Base-by-base conservation (phyloP, 805 yeast genomes). In the Pichia ethanolica region DNA sequence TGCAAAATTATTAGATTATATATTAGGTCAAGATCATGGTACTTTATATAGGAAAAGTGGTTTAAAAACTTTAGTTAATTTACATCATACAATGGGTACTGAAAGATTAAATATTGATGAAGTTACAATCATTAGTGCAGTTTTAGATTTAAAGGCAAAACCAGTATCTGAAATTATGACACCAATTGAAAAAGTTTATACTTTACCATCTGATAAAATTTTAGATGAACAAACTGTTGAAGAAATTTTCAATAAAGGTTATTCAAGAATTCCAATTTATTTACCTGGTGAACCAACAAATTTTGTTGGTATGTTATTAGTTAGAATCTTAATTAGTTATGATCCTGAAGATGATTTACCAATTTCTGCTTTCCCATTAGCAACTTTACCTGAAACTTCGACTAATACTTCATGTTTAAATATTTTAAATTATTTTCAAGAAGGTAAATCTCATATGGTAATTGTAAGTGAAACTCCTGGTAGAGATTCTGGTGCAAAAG, bases 381-480 rank as follows among this genome's bases (percentile, higher is more conserved):
- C 98, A 2, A 93, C 98, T 0, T 74, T 91, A 42, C 99, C 99
- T 0, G 98, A 91, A 69, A 91, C 99, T 0, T 81, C 85, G 3
- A 84, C 88, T 26, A 89, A 85, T 46, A 90, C 98, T 5, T 89
- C 97, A 6, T 91, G 98, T 66, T 73, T 91, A 62, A 91, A 93
- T 67, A 90, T 91, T 56, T 75, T 91, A 61, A 91, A 91, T 67
- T 91, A 91, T 69, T 91, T 93, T 75, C 99, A 91, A 67, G 97
- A 91, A 66, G 99, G 99, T 53, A 90, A 89, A 67, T 84, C 96
- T 1, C 99, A 91, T 68, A 91, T 91, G 99, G 91, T 93, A 59
- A 82, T 90, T 36, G 97, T 91, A 8, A 82, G 91, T 55, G 83
- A 82, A 50, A 73, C 74, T 42, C 98, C 98, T 0, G 99, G 99